Base-by-base conservation (phyloP, 148 eudicot genomes). In the Pharnaceum exiguum region DNA sequence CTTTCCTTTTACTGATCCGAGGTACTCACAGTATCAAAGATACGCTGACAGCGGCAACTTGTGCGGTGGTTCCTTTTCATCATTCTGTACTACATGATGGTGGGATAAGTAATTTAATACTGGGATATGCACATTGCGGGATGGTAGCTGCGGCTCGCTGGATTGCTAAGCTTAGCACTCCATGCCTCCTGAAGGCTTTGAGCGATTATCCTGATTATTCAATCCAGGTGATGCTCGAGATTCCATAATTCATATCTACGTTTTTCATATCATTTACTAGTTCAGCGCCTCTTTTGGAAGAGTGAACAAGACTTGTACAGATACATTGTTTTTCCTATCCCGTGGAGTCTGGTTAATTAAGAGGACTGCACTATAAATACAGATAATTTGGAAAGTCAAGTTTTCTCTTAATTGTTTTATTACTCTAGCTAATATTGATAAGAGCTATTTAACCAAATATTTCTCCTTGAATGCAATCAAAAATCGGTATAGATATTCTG, bases 101-200 rank as follows among this genome's bases (percentile, higher is more conserved):
- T 55, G 96, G 96, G 26, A 76, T 91, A 61, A 82, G 82, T 73
- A 82, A 90, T 72, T 62, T 91, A 33, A 81, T 91, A 57, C 71
- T 87, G 57, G 98, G 98, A 62, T 91, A 91, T 62, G 98, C 98
- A 42, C 96, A 91, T 59, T 91, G 97, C 64, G 97, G 97, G 39
- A 90, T 90, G 97, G 97, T 91, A 59, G 97, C 97, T 77, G 97
- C 97, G 30, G 97, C 97, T 67, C 86, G 96, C 53, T 91, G 97
- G 96, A 87, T 91, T 46, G 94, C 97, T 26, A 87, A 84, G 73
- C 85, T 90, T 36, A 73, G 89, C 77, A 75, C 75, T 35, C 95
- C 95, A 55, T 77, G 72, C 77, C 80, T 87, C 25, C 57, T 80
- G 32, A 82, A 79, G 75, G 95, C 85, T 70, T 67, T 84, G 26